Base-by-base conservation (phyloP, 2,329 filamentous ascomycete genomes). In the Acarospora socialis region DNA sequence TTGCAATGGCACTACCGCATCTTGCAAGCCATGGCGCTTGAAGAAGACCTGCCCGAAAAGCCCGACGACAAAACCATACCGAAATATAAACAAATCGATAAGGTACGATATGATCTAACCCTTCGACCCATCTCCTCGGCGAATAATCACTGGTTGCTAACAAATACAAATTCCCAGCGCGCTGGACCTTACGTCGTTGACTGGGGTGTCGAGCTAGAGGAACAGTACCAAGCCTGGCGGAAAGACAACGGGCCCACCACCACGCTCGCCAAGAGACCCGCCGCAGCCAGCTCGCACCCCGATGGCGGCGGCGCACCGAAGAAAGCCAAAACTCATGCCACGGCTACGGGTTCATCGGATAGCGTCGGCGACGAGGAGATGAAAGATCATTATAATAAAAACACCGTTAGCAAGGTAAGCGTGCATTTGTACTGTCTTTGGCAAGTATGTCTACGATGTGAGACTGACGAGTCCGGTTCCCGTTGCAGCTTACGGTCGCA, bases 1-100 rank as follows among this genome's bases (percentile, higher is more conserved):
- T 64, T 98, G 15, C 90, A 98, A 57, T 98, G 87, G 86, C 90
- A 95, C 59, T 98, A 95, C 62, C 77, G 74, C 39, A 92, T 98
- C 27, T 61, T 98, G 1, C 90, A 98, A 56, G 79, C 81, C 5
- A 67, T 94, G 35, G 90, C 90, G 0, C 65, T 98, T 1, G 86
- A 93, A 21, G 90, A 98, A 51, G 86, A 94, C 43, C 60, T 92
- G 1, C 86, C 86, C 0, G 77, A 80, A 13, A 57, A 67, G 27
- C 63, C 70, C 2, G 69, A 77, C 30, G 90, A 98, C 49, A 76
- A 79, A 42, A 95, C 90, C 0, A 52, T 81, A 9, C 90, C 90
- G 2, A 82, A 80, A 46, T 84, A 77, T 55, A 77, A 71, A 44
- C 82, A 92, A 43, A 95, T 98, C 34, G 73, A 84, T 52, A 95